phyloP scores from a whole-genome alignment of 2,329 filamentous ascomycete genomes.

The Fusarium sulawesiense region DNA sequence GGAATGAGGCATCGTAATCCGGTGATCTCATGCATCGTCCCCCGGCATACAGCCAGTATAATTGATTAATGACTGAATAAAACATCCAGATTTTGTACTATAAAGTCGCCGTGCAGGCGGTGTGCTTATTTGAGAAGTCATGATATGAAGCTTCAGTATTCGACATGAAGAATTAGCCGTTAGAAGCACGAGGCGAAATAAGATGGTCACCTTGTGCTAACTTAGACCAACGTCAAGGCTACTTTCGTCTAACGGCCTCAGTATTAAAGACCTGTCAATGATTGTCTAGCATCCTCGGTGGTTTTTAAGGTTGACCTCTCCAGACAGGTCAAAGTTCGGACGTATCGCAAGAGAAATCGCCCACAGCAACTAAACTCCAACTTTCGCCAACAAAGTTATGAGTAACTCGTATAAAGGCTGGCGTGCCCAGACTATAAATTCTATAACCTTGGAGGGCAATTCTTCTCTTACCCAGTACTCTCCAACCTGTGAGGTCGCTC shows the following conservation, averaged over 20 bases:
- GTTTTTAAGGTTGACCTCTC: neutral
- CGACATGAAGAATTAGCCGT: neutral
- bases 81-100: slow-evolving; percentile 15
- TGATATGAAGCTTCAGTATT: slow-evolving; percentile 1
- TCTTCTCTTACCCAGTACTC: neutral
- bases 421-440: neutral
- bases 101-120: neutral
- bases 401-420: neutral
- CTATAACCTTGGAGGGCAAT: neutral
- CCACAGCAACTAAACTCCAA: neutral
- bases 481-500: neutral
- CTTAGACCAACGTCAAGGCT: neutral
- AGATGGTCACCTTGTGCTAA: neutral
- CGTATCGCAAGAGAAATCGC: neutral
- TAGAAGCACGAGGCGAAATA: neutral
- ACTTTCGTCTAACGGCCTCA: neutral
- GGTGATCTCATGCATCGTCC: slow-evolving; percentile 28
- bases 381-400: neutral
- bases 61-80: slow-evolving; percentile 49
- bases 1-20: slow-evolving; percentile 35
- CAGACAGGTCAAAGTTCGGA: neutral
- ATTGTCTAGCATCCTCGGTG: neutral
- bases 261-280: neutral
- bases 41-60: slow-evolving; percentile 39
- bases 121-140: neutral